Conservation (phyloP, 208 protist genomes). For the Porcisia deanei region DNA sequence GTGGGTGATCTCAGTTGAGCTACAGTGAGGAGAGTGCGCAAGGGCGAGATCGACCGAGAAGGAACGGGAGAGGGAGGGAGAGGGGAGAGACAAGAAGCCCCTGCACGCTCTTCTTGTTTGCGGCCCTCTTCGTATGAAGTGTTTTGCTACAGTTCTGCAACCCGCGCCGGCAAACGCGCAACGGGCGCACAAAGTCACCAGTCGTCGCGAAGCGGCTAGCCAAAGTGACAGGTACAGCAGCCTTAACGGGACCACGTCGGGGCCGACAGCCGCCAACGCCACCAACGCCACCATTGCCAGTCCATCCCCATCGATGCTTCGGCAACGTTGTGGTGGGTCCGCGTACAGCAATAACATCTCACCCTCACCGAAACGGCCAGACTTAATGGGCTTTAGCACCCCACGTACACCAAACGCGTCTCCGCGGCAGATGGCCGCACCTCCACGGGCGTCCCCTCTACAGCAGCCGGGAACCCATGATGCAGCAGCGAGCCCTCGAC, state of each 20-base stretch:
- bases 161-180: slow-evolving; percentile 1
- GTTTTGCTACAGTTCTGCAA: neutral
- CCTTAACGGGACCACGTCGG: neutral
- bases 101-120: neutral
- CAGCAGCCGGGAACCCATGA: neutral
- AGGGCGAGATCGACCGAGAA: neutral
- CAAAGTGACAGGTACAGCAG: neutral
- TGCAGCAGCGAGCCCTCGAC: neutral
- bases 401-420: slow-evolving; percentile 1
- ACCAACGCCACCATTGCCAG: neutral
- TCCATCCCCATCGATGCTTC: slow-evolving; percentile 1
- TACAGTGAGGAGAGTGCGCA: too few species aligned
- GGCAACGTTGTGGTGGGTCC: neutral
- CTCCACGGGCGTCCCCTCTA: neutral
- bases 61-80: too few species aligned
- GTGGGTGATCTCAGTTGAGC: too few species aligned
- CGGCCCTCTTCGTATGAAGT: neutral
- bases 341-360: slow-evolving; percentile 1
- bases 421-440: neutral
- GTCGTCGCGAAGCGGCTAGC: neutral
- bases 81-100: neutral
- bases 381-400: slow-evolving; percentile 3
- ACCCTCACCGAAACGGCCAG: slow-evolving; percentile 3
- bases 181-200: neutral
- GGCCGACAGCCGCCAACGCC: neutral